phyloP scores from a whole-genome alignment of 163 green algal genomes.

The Scenedesmus sp. region DNA sequence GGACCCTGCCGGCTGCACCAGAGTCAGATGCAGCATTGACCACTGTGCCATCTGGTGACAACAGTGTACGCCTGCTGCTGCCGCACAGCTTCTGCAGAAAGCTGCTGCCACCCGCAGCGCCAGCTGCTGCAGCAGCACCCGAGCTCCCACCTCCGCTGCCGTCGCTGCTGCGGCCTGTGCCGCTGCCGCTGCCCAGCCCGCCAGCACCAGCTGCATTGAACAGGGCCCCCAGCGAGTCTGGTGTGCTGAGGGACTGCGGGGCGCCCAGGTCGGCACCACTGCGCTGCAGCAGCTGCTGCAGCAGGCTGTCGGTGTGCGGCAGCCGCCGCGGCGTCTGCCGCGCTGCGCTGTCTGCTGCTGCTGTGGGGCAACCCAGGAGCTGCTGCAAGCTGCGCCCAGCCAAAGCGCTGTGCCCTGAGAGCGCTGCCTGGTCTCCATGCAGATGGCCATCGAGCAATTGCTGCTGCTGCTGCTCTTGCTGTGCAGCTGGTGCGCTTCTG shows the following conservation, averaged over 20 bases:
- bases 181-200: neutral
- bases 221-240: neutral
- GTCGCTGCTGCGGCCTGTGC: neutral
- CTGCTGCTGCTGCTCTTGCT: slow-evolving; percentile 10
- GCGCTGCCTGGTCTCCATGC: neutral
- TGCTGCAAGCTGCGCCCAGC: slow-evolving; percentile 9
- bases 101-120: neutral
- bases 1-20: neutral
- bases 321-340: neutral
- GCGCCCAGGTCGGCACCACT: neutral
- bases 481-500: neutral
- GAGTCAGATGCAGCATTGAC: neutral
- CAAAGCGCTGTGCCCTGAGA: neutral
- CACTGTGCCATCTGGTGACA: neutral
- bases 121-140: neutral
- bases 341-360: neutral
- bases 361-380: neutral
- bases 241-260: neutral
- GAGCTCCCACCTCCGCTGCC: neutral
- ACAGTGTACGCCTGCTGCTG: neutral
- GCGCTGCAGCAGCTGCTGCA: slow-evolving; percentile 8
- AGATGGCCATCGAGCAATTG: neutral
- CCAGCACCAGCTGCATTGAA: neutral
- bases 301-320: neutral
- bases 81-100: neutral